Percentiles rank a stretch among this genome's conserved stretches.
Conservation (phyloP, 169 alveolate species). For the Cryptosporidium sp. region DNA sequence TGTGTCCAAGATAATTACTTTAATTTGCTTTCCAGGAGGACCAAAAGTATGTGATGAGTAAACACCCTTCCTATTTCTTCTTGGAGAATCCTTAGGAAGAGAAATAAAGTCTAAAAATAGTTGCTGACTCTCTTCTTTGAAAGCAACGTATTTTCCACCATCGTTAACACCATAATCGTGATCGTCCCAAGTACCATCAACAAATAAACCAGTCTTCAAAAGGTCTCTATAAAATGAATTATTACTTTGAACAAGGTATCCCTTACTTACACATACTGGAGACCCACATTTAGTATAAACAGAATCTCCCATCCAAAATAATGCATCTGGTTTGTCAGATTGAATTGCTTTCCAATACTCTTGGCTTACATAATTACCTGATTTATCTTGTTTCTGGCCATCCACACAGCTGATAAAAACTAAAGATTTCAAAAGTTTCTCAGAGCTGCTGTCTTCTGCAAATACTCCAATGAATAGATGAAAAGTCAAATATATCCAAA, state of each 20-base stretch:
- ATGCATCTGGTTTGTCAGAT: slow-evolving; percentile 82
- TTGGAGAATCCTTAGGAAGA: slow-evolving; percentile 83
- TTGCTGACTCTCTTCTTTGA: slow-evolving; percentile 81
- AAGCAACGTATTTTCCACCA: slow-evolving; percentile 81
- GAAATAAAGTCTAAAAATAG: slow-evolving; percentile 82
- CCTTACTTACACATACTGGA: slow-evolving; percentile 26
- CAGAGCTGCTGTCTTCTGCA: not conserved
- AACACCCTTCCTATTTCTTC: slow-evolving; percentile 86
- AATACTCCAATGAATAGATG: not conserved
- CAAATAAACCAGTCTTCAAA: slow-evolving; percentile 35
- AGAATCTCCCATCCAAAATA: slow-evolving; percentile 86
- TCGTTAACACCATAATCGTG: slow-evolving; percentile 87
- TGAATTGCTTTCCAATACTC: slow-evolving; percentile 63
- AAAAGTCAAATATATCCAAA: slow-evolving; percentile 2
- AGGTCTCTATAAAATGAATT: slow-evolving; percentile 16
- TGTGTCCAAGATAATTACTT: slow-evolving; percentile 84
- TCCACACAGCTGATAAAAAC: slow-evolving; percentile 68
- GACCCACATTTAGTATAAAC: slow-evolving; percentile 77
- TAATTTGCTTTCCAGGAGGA: slow-evolving; percentile 82
- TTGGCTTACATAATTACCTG: slow-evolving; percentile 25
- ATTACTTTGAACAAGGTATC: slow-evolving; percentile 34
- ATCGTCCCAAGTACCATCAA: slow-evolving; percentile 87
- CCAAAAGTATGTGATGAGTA: slow-evolving; percentile 84
- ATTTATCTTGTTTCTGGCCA: slow-evolving; percentile 22
- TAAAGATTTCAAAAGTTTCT: slow-evolving; percentile 22